Percentiles rank a stretch among this genome's conserved stretches.
These are phyloP conservation scores for Microbotryum silenes-acaulis DNA, from an alignment of 1,284 basidiomycete genomes.

Conservation along the genomic window DNA sequence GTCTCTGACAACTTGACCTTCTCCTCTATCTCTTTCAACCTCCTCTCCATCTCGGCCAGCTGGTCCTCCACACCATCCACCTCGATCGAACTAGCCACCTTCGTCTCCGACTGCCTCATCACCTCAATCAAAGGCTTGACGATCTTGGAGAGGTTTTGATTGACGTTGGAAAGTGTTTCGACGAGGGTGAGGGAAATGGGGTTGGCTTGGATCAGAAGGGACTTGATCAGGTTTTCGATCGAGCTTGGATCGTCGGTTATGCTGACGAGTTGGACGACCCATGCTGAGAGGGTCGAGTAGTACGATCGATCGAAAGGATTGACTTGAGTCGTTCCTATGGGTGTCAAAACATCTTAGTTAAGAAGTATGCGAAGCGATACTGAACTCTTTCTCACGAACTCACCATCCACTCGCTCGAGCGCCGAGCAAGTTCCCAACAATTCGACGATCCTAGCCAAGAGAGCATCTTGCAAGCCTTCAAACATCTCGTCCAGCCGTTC, in stretches of 20 bases:
- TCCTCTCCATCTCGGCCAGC: constrained; percentile 29
- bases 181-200: constrained; percentile 12
- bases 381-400: too few relatives aligned
- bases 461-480: constrained; percentile 49
- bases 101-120: constrained; percentile 4
- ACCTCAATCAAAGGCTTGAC: constrained; percentile 5
- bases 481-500: constrained; percentile 54
- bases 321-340: too few relatives aligned
- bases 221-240: constrained; percentile 13
- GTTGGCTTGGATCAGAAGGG: constrained; percentile 13
- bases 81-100: background rate
- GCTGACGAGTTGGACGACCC: constrained; percentile 26
- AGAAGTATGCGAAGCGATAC: too few relatives aligned
- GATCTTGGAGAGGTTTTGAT: background rate
- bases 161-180: background rate
- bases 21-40: constrained; percentile 26
- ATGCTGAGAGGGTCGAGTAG: constrained; percentile 20
- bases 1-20: background rate
- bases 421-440: constrained; percentile 37
- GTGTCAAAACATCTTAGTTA: too few relatives aligned
- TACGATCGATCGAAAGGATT: constrained; percentile 12
- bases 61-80: constrained; percentile 1
- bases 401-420: too few relatives aligned
- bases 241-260: constrained; percentile 1
- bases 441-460: constrained; percentile 51